These are phyloP conservation scores for Penicillium coprophilum DNA, from an alignment of 495 filamentous ascomycete species.

Conservation along the genomic window DNA sequence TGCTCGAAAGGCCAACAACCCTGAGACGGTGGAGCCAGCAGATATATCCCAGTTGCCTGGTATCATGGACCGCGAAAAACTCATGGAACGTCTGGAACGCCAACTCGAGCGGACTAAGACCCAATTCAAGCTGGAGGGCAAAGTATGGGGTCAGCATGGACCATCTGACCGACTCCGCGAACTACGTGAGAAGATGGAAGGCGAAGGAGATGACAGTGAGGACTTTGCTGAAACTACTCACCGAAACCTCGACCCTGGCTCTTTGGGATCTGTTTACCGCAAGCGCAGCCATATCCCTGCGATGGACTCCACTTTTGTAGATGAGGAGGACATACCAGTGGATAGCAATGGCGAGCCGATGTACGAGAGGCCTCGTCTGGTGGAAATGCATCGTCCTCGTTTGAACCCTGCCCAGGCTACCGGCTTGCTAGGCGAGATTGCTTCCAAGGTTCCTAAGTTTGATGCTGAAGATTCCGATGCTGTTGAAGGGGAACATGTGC, in stretches of 20 bases:
- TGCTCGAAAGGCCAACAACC: conserved; percentile 60
- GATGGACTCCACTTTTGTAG: conserved; percentile 42
- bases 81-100: conserved; percentile 90
- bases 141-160: conserved; percentile 83
- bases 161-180: conserved; percentile 92
- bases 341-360: conserved; percentile 49
- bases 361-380: conserved; percentile 65
- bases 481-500: conserved; percentile 43
- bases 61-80: conserved; percentile 85
- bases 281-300: conserved; percentile 56
- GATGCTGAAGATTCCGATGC: conserved; percentile 64
- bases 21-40: conserved; percentile 52
- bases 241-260: conserved; percentile 51
- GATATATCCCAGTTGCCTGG: conserved; percentile 82
- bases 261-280: conserved; percentile 65
- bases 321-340: conserved; percentile 33
- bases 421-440: conserved; percentile 77
- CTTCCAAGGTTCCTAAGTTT: conserved; percentile 69
- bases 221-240: conserved; percentile 54
- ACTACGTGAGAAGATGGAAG: conserved; percentile 93
- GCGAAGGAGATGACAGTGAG: conserved; percentile 45
- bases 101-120: conserved; percentile 97
- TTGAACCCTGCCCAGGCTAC: conserved; percentile 71
- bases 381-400: conserved; percentile 69
- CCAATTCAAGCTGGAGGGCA: conserved; percentile 95